These are phyloP conservation scores for Paramyrothecium sp. DNA, from an alignment of 2,329 filamentous ascomycete species.

Conservation along the genomic window DNA sequence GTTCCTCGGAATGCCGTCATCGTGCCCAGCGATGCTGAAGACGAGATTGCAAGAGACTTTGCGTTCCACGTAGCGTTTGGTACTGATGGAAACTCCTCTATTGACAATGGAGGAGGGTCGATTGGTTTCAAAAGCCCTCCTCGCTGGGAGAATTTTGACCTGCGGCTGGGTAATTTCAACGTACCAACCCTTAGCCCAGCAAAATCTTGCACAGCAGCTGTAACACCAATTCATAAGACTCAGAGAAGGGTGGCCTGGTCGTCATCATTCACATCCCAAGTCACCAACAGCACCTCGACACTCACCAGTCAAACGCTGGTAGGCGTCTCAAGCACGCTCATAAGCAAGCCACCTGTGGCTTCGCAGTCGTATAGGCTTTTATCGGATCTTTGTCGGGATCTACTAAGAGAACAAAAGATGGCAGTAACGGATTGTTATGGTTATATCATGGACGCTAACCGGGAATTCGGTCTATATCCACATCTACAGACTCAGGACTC, in stretches of 20 bases:
- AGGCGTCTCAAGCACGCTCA: not conserved
- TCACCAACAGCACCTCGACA: not conserved
- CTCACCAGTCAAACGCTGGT: not conserved
- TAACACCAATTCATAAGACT: not conserved
- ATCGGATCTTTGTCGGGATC: not conserved
- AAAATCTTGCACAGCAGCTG: not conserved
- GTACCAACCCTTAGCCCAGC: not conserved
- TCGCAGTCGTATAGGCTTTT: not conserved
- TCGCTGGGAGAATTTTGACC: not conserved
- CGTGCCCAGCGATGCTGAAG: slow-evolving; percentile 1
- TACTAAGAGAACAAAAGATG: not conserved
- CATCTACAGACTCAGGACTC: not conserved
- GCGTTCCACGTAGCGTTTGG: slow-evolving; percentile 1
- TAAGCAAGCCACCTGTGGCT: not conserved
- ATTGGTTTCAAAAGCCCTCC: not conserved
- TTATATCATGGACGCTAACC: not conserved
- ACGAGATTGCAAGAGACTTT: slow-evolving; percentile 1
- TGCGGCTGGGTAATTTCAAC: not conserved
- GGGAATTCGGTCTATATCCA: slow-evolving; percentile 1
- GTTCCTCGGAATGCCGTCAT: slow-evolving; percentile 1
- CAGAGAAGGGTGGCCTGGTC: not conserved
- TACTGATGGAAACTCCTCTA: not conserved
- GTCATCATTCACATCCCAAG: not conserved
- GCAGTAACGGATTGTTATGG: not conserved
- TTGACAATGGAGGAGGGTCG: not conserved